These are phyloP conservation scores for Tulasnella calospora DNA, from an alignment of 768 basidiomycete genomes.

Conservation along the genomic window DNA sequence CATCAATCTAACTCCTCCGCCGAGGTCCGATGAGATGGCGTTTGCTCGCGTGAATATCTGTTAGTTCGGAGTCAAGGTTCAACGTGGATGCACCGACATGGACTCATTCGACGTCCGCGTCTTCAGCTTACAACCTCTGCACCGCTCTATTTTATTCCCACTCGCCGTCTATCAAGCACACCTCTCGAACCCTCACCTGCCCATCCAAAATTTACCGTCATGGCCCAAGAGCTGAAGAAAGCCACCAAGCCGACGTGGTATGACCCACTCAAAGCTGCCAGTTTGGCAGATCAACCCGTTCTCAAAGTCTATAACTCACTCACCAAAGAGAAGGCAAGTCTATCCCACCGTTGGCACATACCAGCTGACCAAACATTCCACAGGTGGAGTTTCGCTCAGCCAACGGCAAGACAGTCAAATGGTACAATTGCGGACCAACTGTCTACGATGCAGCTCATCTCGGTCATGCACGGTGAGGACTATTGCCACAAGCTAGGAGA, in stretches of 20 bases:
- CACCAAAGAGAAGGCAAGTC: constrained; percentile 76
- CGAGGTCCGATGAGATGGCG: not conserved
- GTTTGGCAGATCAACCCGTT: constrained; percentile 50
- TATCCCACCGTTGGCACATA: not conserved
- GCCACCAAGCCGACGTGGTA: constrained; percentile 23
- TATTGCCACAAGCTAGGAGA: not conserved
- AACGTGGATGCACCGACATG: constrained; percentile 11
- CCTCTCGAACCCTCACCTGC: not conserved
- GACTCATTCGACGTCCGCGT: constrained; percentile 15
- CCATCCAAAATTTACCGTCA: constrained; percentile 19
- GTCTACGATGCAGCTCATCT: constrained; percentile 98
- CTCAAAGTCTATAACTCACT: constrained; percentile 90
- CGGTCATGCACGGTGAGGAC: constrained; percentile 86
- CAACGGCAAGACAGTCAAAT: constrained; percentile 68
- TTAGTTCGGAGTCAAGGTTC: constrained; percentile 11
- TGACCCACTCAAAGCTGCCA: not conserved
- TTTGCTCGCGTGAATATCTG: constrained; percentile 8
- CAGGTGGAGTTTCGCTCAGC: constrained; percentile 72
- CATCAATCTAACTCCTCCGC: not conserved
- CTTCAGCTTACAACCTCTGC: not conserved
- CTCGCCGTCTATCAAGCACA: not conserved
- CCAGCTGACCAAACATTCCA: not conserved
- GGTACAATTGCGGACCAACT: constrained; percentile 99
- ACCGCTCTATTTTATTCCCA: not conserved
- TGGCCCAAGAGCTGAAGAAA: constrained; percentile 19